phyloP scores from a whole-genome alignment of 768 basidiomycete species.

The Boletus vermiculosoides region DNA sequence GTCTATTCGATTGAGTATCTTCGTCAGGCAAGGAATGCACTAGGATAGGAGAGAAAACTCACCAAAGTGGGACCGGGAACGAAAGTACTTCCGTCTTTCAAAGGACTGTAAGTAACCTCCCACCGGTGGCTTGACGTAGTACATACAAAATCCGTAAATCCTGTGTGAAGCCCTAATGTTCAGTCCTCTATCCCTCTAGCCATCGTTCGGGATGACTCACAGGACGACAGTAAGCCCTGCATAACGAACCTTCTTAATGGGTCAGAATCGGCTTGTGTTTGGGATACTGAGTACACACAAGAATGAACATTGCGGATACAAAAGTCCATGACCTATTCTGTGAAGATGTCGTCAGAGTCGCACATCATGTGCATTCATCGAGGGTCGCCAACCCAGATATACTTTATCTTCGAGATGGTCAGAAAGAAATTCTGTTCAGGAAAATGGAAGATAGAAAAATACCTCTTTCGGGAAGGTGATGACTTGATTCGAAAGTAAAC shows the following conservation, averaged over 20 bases:
- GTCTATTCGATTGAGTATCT: conserved; percentile 3
- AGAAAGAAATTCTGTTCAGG: neutral
- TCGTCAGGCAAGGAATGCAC: neutral
- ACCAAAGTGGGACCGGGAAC: conserved; percentile 18
- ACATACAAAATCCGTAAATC: conserved; percentile 8
- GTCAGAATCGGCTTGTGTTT: no score
- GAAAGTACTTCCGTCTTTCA: conserved; percentile 14
- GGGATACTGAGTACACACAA: no score
- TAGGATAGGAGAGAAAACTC: neutral
- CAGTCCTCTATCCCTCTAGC: neutral
- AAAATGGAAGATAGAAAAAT: neutral
- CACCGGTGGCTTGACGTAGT: rapidly evolving
- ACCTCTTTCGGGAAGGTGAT: conserved; percentile 21
- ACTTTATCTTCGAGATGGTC: neutral
- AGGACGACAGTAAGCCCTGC: conserved; percentile 1
- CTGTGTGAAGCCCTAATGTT: neutral
- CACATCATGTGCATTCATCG: no score
- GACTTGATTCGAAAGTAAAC: conserved; percentile 1
- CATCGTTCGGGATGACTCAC: no score
- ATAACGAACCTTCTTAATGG: conserved; percentile 18
- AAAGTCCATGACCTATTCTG: no score
- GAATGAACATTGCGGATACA: no score
- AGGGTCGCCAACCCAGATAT: no score
- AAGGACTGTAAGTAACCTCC: conserved; percentile 2
- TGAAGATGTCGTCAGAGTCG: no score